Conservation (phyloP, 345 rosid genomes). For the Bretschneidera sinensis region DNA sequence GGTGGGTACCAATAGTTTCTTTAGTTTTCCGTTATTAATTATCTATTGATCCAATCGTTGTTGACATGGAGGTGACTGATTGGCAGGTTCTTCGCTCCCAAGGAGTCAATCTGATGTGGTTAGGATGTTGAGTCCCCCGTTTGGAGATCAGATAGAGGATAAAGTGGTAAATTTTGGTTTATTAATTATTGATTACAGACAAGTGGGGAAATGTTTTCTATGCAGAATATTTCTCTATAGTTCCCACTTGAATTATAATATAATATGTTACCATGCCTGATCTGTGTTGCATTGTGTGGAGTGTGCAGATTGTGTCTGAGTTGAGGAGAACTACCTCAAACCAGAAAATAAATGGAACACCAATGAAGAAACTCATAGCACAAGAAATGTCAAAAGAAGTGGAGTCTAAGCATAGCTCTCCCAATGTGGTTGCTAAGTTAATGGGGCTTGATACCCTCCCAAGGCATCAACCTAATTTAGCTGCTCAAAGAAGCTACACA, state of each 20-base stretch:
- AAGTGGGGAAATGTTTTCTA: no score
- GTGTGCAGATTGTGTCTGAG: slow-evolving; percentile 52
- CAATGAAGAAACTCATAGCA: slow-evolving; percentile 79
- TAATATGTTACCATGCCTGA: slow-evolving; percentile 20
- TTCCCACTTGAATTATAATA: slow-evolving; percentile 22
- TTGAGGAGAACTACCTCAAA: slow-evolving; percentile 52
- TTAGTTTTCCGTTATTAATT: slow-evolving; percentile 10
- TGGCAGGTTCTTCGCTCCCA: slow-evolving; percentile 51
- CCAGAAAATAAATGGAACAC: slow-evolving; percentile 56
- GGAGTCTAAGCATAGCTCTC: slow-evolving; percentile 44
- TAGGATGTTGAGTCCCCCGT: slow-evolving; percentile 39
- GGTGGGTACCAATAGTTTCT: not conserved
- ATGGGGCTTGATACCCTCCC: slow-evolving; percentile 97
- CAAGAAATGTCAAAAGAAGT: slow-evolving; percentile 82
- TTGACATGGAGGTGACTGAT: slow-evolving; percentile 25
- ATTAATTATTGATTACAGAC: slow-evolving; percentile 14
- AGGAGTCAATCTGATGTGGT: slow-evolving; percentile 73
- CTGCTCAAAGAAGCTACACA: slow-evolving; percentile 44
- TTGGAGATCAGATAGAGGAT: slow-evolving; percentile 54
- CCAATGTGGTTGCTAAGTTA: slow-evolving; percentile 88
- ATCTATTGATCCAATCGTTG: slow-evolving; percentile 17
- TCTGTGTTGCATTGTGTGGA: slow-evolving; percentile 8
- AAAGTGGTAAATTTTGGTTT: slow-evolving; percentile 48
- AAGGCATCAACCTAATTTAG: slow-evolving; percentile 39
- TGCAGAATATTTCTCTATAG: no score